Conservation (phyloP, 2,329 filamentous ascomycete genomes). For the Pleomassaria siparia region DNA sequence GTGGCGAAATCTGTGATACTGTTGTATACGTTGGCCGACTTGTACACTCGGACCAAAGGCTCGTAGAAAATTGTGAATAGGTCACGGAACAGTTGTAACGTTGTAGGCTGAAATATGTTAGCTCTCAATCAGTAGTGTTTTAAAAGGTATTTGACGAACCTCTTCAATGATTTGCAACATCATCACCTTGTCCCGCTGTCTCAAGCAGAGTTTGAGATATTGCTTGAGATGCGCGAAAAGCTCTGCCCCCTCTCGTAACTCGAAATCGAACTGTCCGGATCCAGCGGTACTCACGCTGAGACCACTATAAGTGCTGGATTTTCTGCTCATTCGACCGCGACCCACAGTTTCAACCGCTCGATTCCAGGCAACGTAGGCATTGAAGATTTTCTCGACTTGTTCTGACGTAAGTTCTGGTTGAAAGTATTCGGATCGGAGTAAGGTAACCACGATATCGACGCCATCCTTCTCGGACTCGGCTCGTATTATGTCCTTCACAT, state of each 20-base stretch:
- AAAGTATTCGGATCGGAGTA: slow-evolving; percentile 77
- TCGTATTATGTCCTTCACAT: slow-evolving; percentile 72
- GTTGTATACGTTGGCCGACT: slow-evolving; percentile 96
- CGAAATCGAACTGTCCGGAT: slow-evolving; percentile 65
- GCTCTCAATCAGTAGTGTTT: slow-evolving; percentile 4
- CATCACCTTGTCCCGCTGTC: slow-evolving; percentile 94
- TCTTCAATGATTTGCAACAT: slow-evolving; percentile 96
- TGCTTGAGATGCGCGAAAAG: slow-evolving; percentile 95
- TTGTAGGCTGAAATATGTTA: slow-evolving; percentile 65
- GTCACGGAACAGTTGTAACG: slow-evolving; percentile 91
- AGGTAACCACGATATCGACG: slow-evolving; percentile 81
- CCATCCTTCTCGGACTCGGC: slow-evolving; percentile 71
- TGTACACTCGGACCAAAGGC: slow-evolving; percentile 94
- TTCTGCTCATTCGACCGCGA: slow-evolving; percentile 32
- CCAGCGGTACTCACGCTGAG: slow-evolving; percentile 27
- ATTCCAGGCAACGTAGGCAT: slow-evolving; percentile 95
- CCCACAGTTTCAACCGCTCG: slow-evolving; percentile 79
- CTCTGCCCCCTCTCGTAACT: slow-evolving; percentile 85
- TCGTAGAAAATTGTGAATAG: slow-evolving; percentile 99
- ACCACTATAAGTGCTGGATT: slow-evolving; percentile 36
- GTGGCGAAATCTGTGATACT: slow-evolving; percentile 94
- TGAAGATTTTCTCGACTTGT: slow-evolving; percentile 84
- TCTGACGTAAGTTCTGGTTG: slow-evolving; percentile 69
- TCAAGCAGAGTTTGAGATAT: slow-evolving; percentile 84
- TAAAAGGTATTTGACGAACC: slow-evolving; percentile 30